Base-by-base conservation (phyloP, 2,329 filamentous ascomycete genomes). In the Clonostachys sp. region DNA sequence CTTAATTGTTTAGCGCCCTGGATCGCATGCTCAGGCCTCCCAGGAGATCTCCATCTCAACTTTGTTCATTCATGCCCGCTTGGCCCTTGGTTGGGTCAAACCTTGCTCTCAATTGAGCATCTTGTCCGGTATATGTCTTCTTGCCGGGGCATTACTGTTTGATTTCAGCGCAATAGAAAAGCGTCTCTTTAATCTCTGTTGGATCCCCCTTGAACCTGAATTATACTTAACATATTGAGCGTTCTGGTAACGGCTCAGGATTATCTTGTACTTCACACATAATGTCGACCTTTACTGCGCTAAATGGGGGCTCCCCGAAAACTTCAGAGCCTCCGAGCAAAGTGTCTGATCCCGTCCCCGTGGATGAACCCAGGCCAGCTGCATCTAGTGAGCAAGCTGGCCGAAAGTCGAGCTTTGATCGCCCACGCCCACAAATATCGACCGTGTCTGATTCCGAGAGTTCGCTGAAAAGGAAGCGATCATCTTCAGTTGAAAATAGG, bases 381-480 rank as follows among this genome's bases (percentile, higher is more conserved):
- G 24, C 2, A 30, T 30, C 24, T 30, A 30, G 24, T 30, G 24
- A 30, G 24, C 35, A 24, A 33, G 24, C 24, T 10, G 24, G 24
- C 24, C 24, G 24, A 30, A 30, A 30, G 45, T 74, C 75, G 12
- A 65, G 65, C 45, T 73, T 74, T 68, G 41, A 49, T 18, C 38
- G 38, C 12, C 45, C 8, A 53, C 36, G 72, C 74, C 55, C 54
- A 71, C 6, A 71, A 76, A 34, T 58, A 61, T n/a, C 12, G 44
- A 39, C n/a, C 24, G 43, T 24, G n/a, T 24, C 42, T 38, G 24
- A 17, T 24, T 10, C 12, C 6, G 77, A 83, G 35, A 61, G 57
- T 14, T 67, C 75, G 16, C 75, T 81, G 56, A 86, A 85, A 65
- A 80, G 83, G 57, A 92, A 90, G 65, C 80, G 87, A 50, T 89